phyloP scores from a whole-genome alignment of 495 filamentous ascomycete species.

The Bryoglossum gracile region DNA sequence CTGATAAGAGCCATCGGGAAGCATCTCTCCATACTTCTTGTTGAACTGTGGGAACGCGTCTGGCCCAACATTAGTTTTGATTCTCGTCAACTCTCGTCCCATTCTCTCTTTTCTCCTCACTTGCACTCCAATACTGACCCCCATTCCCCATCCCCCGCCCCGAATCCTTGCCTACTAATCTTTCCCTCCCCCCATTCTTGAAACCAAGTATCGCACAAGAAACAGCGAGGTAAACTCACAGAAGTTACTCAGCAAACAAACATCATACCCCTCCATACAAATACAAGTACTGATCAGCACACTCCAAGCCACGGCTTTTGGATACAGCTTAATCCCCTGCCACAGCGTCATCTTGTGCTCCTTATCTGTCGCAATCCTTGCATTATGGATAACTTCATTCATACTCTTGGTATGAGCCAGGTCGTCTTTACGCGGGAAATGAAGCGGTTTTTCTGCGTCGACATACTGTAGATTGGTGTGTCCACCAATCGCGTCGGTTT shows the following conservation, averaged over 20 bases:
- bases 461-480: neutral
- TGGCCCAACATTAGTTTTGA: slow-evolving; percentile 11
- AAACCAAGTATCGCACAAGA: neutral
- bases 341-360: slow-evolving; percentile 48
- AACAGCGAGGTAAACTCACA: slow-evolving; percentile 35
- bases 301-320: slow-evolving; percentile 52
- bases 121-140: too few relatives aligned
- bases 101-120: too few relatives aligned
- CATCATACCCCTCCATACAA: slow-evolving; percentile 59
- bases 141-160: too few relatives aligned
- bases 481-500: neutral
- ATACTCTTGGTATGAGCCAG: slow-evolving; percentile 26
- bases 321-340: slow-evolving; percentile 46
- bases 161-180: too few relatives aligned
- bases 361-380: slow-evolving; percentile 40
- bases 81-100: too few relatives aligned
- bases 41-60: slow-evolving; percentile 57
- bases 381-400: slow-evolving; percentile 38
- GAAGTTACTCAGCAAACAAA: slow-evolving; percentile 52
- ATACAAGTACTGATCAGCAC: slow-evolving; percentile 55
- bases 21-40: slow-evolving; percentile 55
- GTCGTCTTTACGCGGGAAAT: slow-evolving; percentile 18
- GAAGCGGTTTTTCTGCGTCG: slow-evolving; percentile 5
- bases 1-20: slow-evolving; percentile 53
- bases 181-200: too few relatives aligned